A percentile compares a stretch with the other conserved stretches of the same genome.
Evolutionary conservation across 176 grass and related monocot species (phyloP).

Genomic region (Triticum turgidum): DNA sequence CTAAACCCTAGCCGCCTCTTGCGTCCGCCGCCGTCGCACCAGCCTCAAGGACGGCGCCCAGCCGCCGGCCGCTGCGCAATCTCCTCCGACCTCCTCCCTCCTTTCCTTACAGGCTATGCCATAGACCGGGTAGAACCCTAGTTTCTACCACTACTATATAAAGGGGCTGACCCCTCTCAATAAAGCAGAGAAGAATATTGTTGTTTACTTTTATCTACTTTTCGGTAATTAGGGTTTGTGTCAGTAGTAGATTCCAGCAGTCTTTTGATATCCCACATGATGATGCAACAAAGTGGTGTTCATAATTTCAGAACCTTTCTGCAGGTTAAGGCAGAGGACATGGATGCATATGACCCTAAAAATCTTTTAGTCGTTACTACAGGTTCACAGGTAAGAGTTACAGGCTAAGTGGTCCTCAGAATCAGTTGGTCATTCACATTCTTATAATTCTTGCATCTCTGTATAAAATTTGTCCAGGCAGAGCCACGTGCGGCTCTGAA

Average conservation of each 20-base stretch:
- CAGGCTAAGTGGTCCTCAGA: slow-evolving; percentile 17
- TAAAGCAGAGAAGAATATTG: too few relatives aligned
- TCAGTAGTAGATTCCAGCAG: neutral
- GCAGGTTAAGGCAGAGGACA: slow-evolving; percentile 97
- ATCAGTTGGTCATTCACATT: slow-evolving; percentile 12
- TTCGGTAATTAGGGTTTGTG: too few relatives aligned
- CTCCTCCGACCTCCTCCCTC: too few relatives aligned
- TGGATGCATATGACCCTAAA: slow-evolving; percentile 92
- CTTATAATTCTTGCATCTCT: slow-evolving; percentile 34
- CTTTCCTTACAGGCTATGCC: too few relatives aligned
- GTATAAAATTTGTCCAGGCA: slow-evolving; percentile 62
- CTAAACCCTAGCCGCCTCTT: too few relatives aligned
- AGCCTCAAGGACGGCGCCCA: too few relatives aligned
- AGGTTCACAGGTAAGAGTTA: slow-evolving; percentile 92
- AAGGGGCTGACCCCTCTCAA: too few relatives aligned
- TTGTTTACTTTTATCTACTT: too few relatives aligned
- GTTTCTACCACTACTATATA: too few relatives aligned
- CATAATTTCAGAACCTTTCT: slow-evolving; percentile 25
- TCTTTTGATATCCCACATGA: slow-evolving; percentile 16
- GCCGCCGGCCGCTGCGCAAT: too few relatives aligned
- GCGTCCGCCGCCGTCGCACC: too few relatives aligned
- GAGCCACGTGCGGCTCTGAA: slow-evolving; percentile 94
- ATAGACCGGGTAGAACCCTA: too few relatives aligned
- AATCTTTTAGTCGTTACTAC: slow-evolving; percentile 95
- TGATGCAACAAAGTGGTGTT: slow-evolving; percentile 26